Evolutionary conservation across 2,329 filamentous ascomycete species (phyloP).

Genomic region (Alternaria angustiovoidea): DNA sequence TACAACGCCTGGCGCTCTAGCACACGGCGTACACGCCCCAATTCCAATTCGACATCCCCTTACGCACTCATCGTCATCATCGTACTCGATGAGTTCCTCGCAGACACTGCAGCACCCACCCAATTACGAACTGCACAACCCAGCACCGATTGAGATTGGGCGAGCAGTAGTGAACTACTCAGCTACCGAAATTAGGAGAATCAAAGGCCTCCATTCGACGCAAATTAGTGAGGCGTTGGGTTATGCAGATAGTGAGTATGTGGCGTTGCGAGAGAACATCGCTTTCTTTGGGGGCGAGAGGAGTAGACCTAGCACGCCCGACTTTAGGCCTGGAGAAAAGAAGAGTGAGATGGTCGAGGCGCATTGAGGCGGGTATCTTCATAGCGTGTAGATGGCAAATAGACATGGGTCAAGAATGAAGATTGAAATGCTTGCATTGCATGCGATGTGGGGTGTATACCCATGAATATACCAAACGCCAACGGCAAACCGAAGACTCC

Average conservation of each 20-base stretch:
- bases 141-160: slow-evolving; percentile 74
- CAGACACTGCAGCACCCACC: slow-evolving; percentile 24
- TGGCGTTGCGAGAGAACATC: slow-evolving; percentile 87
- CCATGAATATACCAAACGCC: slow-evolving; percentile 2
- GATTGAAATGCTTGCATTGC: not conserved
- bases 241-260: slow-evolving; percentile 94
- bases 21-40: slow-evolving; percentile 28
- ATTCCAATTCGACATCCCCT: slow-evolving; percentile 30
- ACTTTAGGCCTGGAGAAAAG: slow-evolving; percentile 24
- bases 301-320: slow-evolving; percentile 50
- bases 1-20: slow-evolving; percentile 24
- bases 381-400: not conserved
- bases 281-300: slow-evolving; percentile 68
- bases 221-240: slow-evolving; percentile 83
- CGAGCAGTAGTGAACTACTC: slow-evolving; percentile 92
- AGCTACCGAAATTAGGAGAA: slow-evolving; percentile 80
- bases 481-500: slow-evolving; percentile 7
- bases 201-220: slow-evolving; percentile 82
- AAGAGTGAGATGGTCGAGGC: slow-evolving; percentile 12
- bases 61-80: not conserved
- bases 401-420: not conserved
- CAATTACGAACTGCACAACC: slow-evolving; percentile 44
- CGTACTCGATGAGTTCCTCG: slow-evolving; percentile 25
- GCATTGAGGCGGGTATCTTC: not conserved
- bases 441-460: not conserved